Evolutionary conservation across 2,329 filamentous ascomycete genomes (phyloP).

Genomic region (Calonectria multiphialidica): DNA sequence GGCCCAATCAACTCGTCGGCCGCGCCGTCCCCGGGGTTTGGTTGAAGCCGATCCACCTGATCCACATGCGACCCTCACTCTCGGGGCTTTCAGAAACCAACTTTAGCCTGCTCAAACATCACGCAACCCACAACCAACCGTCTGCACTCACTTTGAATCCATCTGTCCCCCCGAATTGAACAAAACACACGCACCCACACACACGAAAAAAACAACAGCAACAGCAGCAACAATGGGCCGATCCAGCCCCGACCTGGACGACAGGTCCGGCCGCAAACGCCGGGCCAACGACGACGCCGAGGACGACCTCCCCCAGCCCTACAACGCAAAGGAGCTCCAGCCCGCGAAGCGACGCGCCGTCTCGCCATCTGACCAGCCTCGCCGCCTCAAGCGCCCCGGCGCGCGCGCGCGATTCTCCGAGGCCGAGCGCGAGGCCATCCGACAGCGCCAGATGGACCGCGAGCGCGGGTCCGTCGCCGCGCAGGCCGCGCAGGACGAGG

Average conservation of each 20-base stretch:
- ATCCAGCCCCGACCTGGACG: slow-evolving; percentile 29
- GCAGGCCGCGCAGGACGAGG: slow-evolving; percentile 51
- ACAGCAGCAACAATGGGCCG: slow-evolving; percentile 32
- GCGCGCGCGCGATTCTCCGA: slow-evolving; percentile 76
- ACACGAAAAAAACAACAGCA: no score
- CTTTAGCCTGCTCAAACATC: neutral
- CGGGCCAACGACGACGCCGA: slow-evolving; percentile 49
- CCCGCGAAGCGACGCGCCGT: slow-evolving; percentile 69
- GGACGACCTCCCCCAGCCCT: slow-evolving; percentile 68
- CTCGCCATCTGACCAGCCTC: slow-evolving; percentile 67
- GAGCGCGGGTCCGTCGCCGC: slow-evolving; percentile 57
- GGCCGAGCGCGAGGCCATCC: slow-evolving; percentile 75
- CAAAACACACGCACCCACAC: neutral
- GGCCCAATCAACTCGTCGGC: neutral
- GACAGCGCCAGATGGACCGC: slow-evolving; percentile 71
- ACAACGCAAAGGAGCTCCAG: slow-evolving; percentile 70
- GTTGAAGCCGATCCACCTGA: neutral
- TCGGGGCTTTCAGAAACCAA: neutral
- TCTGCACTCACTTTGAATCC: no score
- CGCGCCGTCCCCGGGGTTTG: neutral
- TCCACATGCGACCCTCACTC: neutral
- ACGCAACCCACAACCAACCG: neutral
- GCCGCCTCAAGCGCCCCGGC: slow-evolving; percentile 77
- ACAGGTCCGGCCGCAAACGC: slow-evolving; percentile 46
- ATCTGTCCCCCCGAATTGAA: neutral